Conservation (phyloP, 2,329 filamentous ascomycete genomes). For the Bipolaris sorokiniana region DNA sequence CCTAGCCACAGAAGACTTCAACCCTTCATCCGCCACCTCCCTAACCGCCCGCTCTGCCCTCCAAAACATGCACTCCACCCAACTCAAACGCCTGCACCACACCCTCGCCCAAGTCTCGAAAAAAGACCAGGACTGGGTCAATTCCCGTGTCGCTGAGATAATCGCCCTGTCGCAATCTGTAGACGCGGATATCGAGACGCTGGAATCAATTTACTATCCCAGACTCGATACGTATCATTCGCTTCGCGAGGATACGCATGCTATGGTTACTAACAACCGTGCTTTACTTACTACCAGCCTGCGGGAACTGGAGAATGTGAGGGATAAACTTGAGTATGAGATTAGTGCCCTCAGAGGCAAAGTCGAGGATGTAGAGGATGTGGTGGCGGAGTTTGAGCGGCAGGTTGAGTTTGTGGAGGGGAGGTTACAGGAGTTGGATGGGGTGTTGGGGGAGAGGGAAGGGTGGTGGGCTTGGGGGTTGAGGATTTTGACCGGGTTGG, state of each 20-base stretch:
- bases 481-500: slow-evolving; percentile 9
- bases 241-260: slow-evolving; percentile 70
- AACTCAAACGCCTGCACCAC: slow-evolving; percentile 68
- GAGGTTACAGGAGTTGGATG: slow-evolving; percentile 59
- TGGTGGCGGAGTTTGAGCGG: slow-evolving; percentile 77
- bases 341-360: slow-evolving; percentile 79
- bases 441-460: slow-evolving; percentile 56
- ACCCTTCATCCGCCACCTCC: slow-evolving; percentile 36
- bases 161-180: slow-evolving; percentile 67
- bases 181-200: slow-evolving; percentile 60
- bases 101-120: slow-evolving; percentile 63
- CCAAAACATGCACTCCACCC: slow-evolving; percentile 55
- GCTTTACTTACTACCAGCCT: slow-evolving; percentile 71
- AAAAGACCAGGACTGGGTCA: slow-evolving; percentile 67
- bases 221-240: slow-evolving; percentile 73
- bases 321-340: slow-evolving; percentile 91
- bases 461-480: slow-evolving; percentile 45
- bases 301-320: slow-evolving; percentile 79
- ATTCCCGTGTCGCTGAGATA: slow-evolving; percentile 62
- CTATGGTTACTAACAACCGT: slow-evolving; percentile 73
- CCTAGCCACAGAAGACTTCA: slow-evolving; percentile 33
- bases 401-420: slow-evolving; percentile 59
- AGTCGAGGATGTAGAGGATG: slow-evolving; percentile 85
- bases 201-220: slow-evolving; percentile 75
- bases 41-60: slow-evolving; percentile 43